These are phyloP conservation scores for Aspergillus bertholletiae DNA, from an alignment of 495 filamentous ascomycete species.

Conservation along the genomic window DNA sequence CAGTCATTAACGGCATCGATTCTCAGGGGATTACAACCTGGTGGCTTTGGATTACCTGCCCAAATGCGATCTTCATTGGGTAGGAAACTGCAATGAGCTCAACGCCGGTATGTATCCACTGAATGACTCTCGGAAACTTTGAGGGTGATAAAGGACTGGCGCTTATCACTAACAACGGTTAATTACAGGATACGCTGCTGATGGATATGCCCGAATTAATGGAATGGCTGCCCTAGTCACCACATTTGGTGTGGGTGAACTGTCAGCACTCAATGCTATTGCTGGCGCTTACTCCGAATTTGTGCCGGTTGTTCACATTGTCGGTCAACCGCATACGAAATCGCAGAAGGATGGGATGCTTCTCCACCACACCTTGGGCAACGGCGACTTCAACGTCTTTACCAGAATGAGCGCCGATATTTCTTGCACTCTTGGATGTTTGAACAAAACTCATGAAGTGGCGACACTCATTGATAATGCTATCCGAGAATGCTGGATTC, in stretches of 20 bases:
- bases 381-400: constrained; percentile 87
- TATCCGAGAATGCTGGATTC: constrained; percentile 73
- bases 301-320: constrained; percentile 62
- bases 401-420: constrained; percentile 70
- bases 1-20: neutral
- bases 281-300: constrained; percentile 62
- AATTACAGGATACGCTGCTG: constrained; percentile 61
- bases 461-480: constrained; percentile 75
- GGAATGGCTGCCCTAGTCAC: constrained; percentile 64
- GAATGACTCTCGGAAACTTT: neutral
- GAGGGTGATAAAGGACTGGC: neutral
- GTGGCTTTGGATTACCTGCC: constrained; percentile 60
- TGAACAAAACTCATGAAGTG: constrained; percentile 67
- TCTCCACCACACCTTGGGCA: constrained; percentile 92
- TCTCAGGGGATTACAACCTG: constrained; percentile 44
- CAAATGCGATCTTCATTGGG: constrained; percentile 57
- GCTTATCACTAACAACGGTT: neutral
- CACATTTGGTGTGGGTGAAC: constrained; percentile 69
- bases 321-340: constrained; percentile 53
- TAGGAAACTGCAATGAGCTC: constrained; percentile 68
- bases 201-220: constrained; percentile 68
- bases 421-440: constrained; percentile 63
- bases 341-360: constrained; percentile 56
- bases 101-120: constrained; percentile 50
- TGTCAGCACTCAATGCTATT: constrained; percentile 65